phyloP scores from a whole-genome alignment of 2,329 filamentous ascomycete species.

The Lasiodiplodia sp. region DNA sequence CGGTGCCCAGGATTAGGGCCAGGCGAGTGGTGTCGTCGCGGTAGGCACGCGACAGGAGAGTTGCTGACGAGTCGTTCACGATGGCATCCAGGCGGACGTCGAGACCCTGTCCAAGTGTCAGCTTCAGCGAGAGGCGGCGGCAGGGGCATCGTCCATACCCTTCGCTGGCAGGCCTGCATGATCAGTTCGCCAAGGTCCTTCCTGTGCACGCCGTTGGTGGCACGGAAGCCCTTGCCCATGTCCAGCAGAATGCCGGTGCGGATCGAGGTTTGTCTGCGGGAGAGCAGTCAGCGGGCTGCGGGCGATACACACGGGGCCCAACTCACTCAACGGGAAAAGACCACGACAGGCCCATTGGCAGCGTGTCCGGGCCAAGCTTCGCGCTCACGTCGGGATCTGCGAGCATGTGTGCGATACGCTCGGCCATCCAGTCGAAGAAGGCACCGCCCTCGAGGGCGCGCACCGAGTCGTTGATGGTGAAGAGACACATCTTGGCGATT shows the following conservation, averaged over 20 bases:
- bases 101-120: slow-evolving; percentile 49
- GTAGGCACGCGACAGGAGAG: slow-evolving; percentile 68
- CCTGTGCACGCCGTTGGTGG: slow-evolving; percentile 65
- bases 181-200: slow-evolving; percentile 67
- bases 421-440: slow-evolving; percentile 74
- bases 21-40: slow-evolving; percentile 66
- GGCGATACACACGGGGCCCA: slow-evolving; percentile 2
- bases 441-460: slow-evolving; percentile 61
- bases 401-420: slow-evolving; percentile 63
- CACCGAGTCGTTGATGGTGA: slow-evolving; percentile 63
- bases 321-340: slow-evolving; percentile 68
- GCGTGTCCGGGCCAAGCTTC: slow-evolving; percentile 34
- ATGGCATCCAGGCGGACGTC: slow-evolving; percentile 68
- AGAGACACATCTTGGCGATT: slow-evolving; percentile 62
- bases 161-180: slow-evolving; percentile 63
- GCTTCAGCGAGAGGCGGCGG: slow-evolving; percentile 26
- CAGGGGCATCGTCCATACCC: slow-evolving; percentile 41
- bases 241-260: slow-evolving; percentile 63
- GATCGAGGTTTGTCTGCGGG: slow-evolving; percentile 62
- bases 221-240: slow-evolving; percentile 72
- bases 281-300: neutral
- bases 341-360: slow-evolving; percentile 70
- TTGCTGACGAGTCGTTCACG: slow-evolving; percentile 69
- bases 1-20: slow-evolving; percentile 70
- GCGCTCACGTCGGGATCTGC: slow-evolving; percentile 44